These are phyloP conservation scores for Tricholoma matsutake DNA, from an alignment of 768 basidiomycete genomes.

Conservation along the genomic window DNA sequence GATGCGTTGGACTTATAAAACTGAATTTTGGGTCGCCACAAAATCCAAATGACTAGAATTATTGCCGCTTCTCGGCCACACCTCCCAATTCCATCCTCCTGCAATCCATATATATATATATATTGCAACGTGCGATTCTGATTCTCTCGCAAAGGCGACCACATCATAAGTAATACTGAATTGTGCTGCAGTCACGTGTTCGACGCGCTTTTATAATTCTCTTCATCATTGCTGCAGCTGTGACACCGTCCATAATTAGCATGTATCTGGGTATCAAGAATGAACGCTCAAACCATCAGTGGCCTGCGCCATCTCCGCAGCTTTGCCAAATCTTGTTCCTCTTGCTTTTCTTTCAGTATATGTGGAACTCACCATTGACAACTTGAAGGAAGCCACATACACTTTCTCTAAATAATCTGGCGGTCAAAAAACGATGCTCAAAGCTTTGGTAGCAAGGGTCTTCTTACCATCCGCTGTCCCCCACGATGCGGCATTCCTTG, in stretches of 20 bases:
- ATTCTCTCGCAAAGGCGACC: too few species aligned
- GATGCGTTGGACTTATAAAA: slow-evolving; percentile 69
- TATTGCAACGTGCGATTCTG: too few species aligned
- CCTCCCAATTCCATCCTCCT: too few species aligned
- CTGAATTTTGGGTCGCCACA: slow-evolving; percentile 65
- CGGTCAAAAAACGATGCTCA: not conserved
- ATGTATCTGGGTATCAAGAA: not conserved
- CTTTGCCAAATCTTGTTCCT: too few species aligned
- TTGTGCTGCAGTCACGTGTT: slow-evolving; percentile 1
- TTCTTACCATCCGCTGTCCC: not conserved
- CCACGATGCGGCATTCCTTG: not conserved
- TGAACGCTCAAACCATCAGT: not conserved
- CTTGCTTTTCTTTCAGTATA: too few species aligned
- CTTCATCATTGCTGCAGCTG: not conserved
- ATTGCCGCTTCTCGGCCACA: too few species aligned
- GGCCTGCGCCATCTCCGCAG: too few species aligned
- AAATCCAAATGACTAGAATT: slow-evolving; percentile 27
- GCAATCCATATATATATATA: too few species aligned
- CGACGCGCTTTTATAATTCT: not conserved
- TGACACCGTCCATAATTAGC: not conserved
- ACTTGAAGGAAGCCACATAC: too few species aligned
- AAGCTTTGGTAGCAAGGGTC: not conserved
- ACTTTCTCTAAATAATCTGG: not conserved
- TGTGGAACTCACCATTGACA: too few species aligned
- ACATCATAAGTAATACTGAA: too few species aligned